Evolutionary conservation across 2,329 filamentous ascomycete genomes (phyloP), one percentile per base, ranked within the genome.

Genomic region (Exophiala spinifera): DNA sequence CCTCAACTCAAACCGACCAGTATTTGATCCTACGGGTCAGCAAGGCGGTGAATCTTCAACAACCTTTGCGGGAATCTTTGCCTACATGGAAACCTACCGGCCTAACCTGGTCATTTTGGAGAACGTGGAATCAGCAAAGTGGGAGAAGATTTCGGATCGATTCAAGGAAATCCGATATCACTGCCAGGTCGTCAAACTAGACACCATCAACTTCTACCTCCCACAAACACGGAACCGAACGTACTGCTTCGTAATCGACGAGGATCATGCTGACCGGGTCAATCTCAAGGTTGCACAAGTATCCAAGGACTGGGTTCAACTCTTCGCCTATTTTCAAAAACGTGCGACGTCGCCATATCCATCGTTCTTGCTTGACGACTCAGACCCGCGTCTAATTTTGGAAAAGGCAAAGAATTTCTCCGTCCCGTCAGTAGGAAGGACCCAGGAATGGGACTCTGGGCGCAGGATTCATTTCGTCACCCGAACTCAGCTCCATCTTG

Each of bases 181-280:
- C 1, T 78, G 78, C 1, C 64, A 66, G 0, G 76, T 74, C 45
- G 60, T 75, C 0, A 72, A 70, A 3, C 70, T 87, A 0, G 86
- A 91, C 62, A 86, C 83, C 0, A 90, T 90, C 65, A 70, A 86
- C 2, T 90, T 79, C 62, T 88, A 89, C 55, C 70, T 91, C 0
- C 89, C 89, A 0, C 88, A 92, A 50, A 89, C 85, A 0, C 75
- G 85, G 1, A 69, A 73, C 37, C 75, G 85, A 31, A 79, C 78
- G 1, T 87, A 87, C 63, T 73, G 85, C 59, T 64, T 86, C 25
- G 81, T 78, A 13, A 65, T 86, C n/a, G 73, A 81, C 52, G 69
- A 60, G 33, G 34, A 53, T 4, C 63, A 60, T 11, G 61, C 66
- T 48, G 33, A 63, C 7, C 50, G 56, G 13, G 57, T 63, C 4